Evolutionary conservation across 192 early-diverging fungal species (phyloP), one percentile per base, ranked within the genome.

Genomic region (Coemansia sp.): DNA sequence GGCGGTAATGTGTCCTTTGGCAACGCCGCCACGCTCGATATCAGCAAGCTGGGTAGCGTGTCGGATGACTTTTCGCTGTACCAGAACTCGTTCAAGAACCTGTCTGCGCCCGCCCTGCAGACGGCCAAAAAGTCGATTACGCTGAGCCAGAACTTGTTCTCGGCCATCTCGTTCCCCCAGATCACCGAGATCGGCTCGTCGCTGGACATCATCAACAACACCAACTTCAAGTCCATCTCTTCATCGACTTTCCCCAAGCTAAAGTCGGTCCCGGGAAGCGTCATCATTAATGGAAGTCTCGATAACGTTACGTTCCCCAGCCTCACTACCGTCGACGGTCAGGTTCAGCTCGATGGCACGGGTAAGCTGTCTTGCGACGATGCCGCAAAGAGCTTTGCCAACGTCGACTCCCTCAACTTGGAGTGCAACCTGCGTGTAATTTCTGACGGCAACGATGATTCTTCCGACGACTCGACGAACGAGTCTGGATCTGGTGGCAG

Each of bases 141-240:
- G 0, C 78, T 91, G 10, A 83, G 80, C 60, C 80, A 80, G 72
- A 92, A 90, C 78, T 36, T 84, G 27, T 76, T 92, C 44, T 70
- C 58, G 71, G 77, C 85, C n/a, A 71, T 92, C 49, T 75, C 87
- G n/a, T 85, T 91, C 63, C 75, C 87, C 22, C 73, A 77, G 58
- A 63, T 92, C 31, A 76, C 74, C 8, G 76, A 70, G 13, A 75
- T 92, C 29, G 91, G 89, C 13, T 87, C 89, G 34, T 88, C 90
- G 39, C 75, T 91, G 47, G 73, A 86, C 57, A 84, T 92, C 24
- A 83, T 75, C 58, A 89, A 90, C 80, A 92, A 92, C 69, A 87
- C 87, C 18, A 72, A 86, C n/a, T 58, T 91, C 67, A 80, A 64
- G 18, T 68, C 69, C 44, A 78, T 92, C 34, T 70, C 78, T 52